Conservation (phyloP, 1,139 yeast species). For the Debaryomyces udenii region DNA sequence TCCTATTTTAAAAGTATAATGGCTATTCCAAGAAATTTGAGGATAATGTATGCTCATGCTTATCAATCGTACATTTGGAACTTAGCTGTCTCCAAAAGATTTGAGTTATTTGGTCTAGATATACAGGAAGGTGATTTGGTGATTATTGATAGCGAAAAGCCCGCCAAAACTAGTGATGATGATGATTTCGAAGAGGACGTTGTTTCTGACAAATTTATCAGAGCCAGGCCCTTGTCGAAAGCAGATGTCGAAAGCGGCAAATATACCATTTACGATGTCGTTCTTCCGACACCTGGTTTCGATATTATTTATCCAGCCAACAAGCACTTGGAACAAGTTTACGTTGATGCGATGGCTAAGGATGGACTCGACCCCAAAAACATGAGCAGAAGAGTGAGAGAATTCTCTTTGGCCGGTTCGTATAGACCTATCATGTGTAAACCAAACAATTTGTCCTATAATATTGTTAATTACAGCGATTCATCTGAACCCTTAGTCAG, state of each 20-base stretch:
- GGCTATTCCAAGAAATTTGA: constrained; percentile 88
- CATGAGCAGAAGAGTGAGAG: constrained; percentile 84
- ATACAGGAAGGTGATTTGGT: constrained; percentile 87
- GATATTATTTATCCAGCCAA: constrained; percentile 83
- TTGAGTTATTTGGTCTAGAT: constrained; percentile 67
- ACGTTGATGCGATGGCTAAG: constrained; percentile 71
- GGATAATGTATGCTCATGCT: constrained; percentile 96
- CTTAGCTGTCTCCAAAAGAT: constrained; percentile 75
- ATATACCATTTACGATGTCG: constrained; percentile 78
- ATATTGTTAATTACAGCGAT: constrained; percentile 61
- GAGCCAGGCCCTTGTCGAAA: constrained; percentile 72
- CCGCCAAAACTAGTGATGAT: constrained; percentile 37
- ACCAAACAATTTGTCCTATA: constrained; percentile 67
- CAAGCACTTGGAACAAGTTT: constrained; percentile 59
- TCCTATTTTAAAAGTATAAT: constrained; percentile 79
- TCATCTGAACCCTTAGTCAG: constrained; percentile 71
- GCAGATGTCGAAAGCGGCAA: constrained; percentile 66
- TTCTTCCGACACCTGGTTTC: constrained; percentile 93
- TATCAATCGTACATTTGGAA: constrained; percentile 98
- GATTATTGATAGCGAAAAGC: constrained; percentile 39
- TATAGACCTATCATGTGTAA: constrained; percentile 76
- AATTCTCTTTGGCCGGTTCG: constrained; percentile 89
- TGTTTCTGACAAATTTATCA: constrained; percentile 51
- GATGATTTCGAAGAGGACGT: constrained; percentile 68
- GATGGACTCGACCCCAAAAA: constrained; percentile 83